phyloP scores from a whole-genome alignment of 2,329 filamentous ascomycete species.

The Aspergillus felis region DNA sequence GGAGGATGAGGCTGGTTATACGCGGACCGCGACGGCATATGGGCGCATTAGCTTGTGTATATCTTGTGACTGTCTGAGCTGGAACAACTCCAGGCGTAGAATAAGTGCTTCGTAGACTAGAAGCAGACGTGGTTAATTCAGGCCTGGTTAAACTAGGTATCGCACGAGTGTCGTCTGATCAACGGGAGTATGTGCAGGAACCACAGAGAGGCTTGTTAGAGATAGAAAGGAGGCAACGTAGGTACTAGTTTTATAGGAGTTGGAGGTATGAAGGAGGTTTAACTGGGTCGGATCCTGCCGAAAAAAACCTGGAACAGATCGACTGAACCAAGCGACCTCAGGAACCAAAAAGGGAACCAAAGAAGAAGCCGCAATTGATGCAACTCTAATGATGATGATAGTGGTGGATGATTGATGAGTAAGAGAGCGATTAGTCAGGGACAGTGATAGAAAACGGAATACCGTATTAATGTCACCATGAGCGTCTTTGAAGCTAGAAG shows the following conservation, averaged over 20 bases:
- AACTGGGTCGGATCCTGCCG: slow-evolving; percentile 4
- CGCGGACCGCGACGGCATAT: slow-evolving; percentile 36
- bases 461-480: not conserved
- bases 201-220: not conserved
- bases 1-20: slow-evolving; percentile 28
- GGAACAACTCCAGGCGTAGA: not conserved
- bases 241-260: not conserved
- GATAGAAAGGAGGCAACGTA: not conserved
- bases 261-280: not conserved
- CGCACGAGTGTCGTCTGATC: not conserved
- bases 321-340: not conserved
- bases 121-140: not conserved
- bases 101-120: not conserved
- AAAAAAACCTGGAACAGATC: slow-evolving; percentile 1
- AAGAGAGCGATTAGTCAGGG: slow-evolving; percentile 3
- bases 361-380: not conserved
- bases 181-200: not conserved
- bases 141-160: not conserved
- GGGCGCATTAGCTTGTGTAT: slow-evolving; percentile 23
- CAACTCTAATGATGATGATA: not conserved
- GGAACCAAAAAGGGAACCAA: not conserved
- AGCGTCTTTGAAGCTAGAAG: not conserved
- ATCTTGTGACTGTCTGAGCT: not conserved
- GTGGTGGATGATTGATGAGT: not conserved
- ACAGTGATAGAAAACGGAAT: not conserved